phyloP scores from a whole-genome alignment of 1,284 basidiomycete species.

The Trichosporon sp. region DNA sequence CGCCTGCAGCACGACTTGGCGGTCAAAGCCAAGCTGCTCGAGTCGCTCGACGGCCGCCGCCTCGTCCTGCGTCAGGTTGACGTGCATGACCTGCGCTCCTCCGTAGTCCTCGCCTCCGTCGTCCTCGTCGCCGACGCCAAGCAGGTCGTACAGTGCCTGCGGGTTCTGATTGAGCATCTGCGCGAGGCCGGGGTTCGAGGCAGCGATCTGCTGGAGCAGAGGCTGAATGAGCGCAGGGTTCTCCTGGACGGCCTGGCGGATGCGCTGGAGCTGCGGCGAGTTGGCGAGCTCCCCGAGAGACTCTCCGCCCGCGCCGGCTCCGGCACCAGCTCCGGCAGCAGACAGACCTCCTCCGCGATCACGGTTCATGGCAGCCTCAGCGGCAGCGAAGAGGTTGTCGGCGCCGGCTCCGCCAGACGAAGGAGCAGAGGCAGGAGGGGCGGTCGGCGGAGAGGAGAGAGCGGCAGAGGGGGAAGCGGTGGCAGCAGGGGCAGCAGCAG shows the following conservation, averaged over 20 bases:
- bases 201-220: slow-evolving; percentile 73
- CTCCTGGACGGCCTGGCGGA: slow-evolving; percentile 63
- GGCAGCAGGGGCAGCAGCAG: slow-evolving; percentile 43
- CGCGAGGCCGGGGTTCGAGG: slow-evolving; percentile 66
- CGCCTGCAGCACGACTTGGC: slow-evolving; percentile 71
- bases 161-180: slow-evolving; percentile 64
- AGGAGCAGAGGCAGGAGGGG: slow-evolving; percentile 37
- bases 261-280: slow-evolving; percentile 60
- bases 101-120: slow-evolving; percentile 51
- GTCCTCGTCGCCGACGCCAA: slow-evolving; percentile 51
- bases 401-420: slow-evolving; percentile 48
- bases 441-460: slow-evolving; percentile 39
- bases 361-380: slow-evolving; percentile 48
- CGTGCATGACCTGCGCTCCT: slow-evolving; percentile 63
- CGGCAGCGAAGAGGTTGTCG: slow-evolving; percentile 49
- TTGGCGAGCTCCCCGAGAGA: slow-evolving; percentile 51
- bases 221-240: slow-evolving; percentile 75
- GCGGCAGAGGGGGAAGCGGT: slow-evolving; percentile 46
- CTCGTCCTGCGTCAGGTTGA: slow-evolving; percentile 69
- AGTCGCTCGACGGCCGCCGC: slow-evolving; percentile 76
- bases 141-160: slow-evolving; percentile 60
- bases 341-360: slow-evolving; percentile 46
- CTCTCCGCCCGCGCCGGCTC: slow-evolving; percentile 27
- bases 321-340: slow-evolving; percentile 33
- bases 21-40: slow-evolving; percentile 75